Evolutionary conservation across 208 protist species (phyloP).

Genomic region (Naegleria gruberi): DNA sequence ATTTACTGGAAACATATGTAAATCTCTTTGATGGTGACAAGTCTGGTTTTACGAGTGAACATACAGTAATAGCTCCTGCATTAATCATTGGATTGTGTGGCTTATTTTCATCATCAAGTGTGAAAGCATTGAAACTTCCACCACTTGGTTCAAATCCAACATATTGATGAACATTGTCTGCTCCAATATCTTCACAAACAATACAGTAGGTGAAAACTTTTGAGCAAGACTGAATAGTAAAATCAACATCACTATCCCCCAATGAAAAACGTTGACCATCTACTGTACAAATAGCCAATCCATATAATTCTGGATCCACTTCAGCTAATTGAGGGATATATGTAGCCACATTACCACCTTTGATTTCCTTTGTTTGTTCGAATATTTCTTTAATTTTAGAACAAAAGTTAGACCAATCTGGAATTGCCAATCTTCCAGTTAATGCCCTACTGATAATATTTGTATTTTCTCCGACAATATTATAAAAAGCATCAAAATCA

Average conservation of each 20-base stretch:
- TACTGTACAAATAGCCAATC: conserved; percentile 34
- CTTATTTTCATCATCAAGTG: conserved; percentile 32
- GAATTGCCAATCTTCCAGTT: neutral
- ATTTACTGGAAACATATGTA: conserved; percentile 13
- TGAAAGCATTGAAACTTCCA: conserved; percentile 39
- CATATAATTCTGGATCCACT: conserved; percentile 36
- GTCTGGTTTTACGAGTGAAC: conserved; percentile 25
- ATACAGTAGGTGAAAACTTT: conserved; percentile 38
- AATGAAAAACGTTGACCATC: conserved; percentile 33
- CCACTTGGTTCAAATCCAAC: conserved; percentile 40
- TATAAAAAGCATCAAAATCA: neutral
- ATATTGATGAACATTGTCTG: conserved; percentile 36
- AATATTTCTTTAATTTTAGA: neutral
- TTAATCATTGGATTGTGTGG: conserved; percentile 55
- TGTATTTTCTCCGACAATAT: neutral
- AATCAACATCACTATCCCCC: conserved; percentile 32
- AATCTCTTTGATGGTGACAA: neutral
- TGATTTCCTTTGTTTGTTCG: neutral
- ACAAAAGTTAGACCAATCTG: conserved; percentile 6
- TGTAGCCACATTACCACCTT: neutral
- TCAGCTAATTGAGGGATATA: conserved; percentile 36
- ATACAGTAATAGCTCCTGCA: conserved; percentile 41
- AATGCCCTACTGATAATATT: neutral
- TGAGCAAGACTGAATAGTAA: conserved; percentile 37
- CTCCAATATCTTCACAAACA: conserved; percentile 25